Evolutionary conservation across 208 protist genomes (phyloP).

Genomic region (Lotmaria passim): DNA sequence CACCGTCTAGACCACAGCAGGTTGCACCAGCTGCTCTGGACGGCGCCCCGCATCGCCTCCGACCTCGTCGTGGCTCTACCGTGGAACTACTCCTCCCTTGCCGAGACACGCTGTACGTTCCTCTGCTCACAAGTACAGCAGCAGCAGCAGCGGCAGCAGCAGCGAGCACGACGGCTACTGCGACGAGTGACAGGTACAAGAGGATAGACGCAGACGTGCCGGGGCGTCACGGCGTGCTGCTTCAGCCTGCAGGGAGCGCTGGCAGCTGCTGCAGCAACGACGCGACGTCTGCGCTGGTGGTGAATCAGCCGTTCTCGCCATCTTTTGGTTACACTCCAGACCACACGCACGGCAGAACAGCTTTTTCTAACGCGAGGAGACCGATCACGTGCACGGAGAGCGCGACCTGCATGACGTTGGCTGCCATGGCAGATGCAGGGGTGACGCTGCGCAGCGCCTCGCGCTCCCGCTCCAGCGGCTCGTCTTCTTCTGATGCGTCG

Average conservation of each 20-base stretch:
- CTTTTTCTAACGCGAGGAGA: too few relatives aligned
- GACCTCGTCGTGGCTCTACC: background rate
- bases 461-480: background rate
- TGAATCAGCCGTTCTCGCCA: background rate
- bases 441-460: conserved; percentile 7
- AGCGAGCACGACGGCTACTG: background rate
- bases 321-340: too few relatives aligned
- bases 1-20: too few relatives aligned
- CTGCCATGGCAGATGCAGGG: conserved; percentile 6
- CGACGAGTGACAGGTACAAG: background rate
- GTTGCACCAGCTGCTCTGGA: too few relatives aligned
- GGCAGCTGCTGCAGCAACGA: background rate
- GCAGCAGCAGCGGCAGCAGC: background rate
- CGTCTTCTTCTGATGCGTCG: background rate
- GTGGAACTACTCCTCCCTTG: background rate
- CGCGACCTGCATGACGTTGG: background rate
- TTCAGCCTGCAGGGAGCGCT: background rate
- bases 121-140: background rate
- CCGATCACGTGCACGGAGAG: background rate
- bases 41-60: background rate
- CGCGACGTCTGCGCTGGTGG: background rate
- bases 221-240: background rate
- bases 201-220: too few relatives aligned
- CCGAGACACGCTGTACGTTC: background rate
- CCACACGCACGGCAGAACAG: background rate